Evolutionary conservation across 768 basidiomycete species (phyloP).

Genomic region (Exidia glandulosa): DNA sequence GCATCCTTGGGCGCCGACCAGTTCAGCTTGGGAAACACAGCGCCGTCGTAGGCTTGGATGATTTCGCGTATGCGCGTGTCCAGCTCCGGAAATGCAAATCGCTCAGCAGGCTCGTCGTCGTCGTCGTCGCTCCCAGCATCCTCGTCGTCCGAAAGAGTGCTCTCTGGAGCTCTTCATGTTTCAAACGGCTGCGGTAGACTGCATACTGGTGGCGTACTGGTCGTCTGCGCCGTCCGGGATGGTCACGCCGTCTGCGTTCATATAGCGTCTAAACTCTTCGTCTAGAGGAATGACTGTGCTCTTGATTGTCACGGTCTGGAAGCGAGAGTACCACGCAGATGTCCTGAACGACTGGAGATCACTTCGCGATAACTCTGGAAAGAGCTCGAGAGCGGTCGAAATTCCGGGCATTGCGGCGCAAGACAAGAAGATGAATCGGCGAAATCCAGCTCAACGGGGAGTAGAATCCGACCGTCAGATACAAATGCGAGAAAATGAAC

Average conservation of each 20-base stretch:
- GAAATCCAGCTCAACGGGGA: background rate
- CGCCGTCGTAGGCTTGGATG: constrained; percentile 52
- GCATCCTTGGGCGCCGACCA: constrained; percentile 97
- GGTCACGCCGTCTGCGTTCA: constrained; percentile 76
- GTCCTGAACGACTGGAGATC: constrained; percentile 68
- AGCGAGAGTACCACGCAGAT: constrained; percentile 74
- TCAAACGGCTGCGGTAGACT: background rate
- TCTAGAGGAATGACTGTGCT: constrained; percentile 65
- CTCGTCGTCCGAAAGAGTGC: constrained; percentile 50
- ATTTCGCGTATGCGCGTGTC: constrained; percentile 57
- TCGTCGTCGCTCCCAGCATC: constrained; percentile 29
- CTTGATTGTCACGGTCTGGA: constrained; percentile 51
- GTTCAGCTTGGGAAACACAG: constrained; percentile 92
- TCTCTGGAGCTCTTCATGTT: constrained; percentile 35
- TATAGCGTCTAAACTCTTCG: constrained; percentile 53
- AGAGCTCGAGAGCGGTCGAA: constrained; percentile 18
- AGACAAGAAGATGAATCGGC: background rate
- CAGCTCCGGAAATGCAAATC: constrained; percentile 72
- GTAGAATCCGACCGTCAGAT: too few relatives aligned
- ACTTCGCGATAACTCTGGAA: constrained; percentile 39
- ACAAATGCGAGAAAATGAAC: too few relatives aligned
- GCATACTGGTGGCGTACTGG: constrained; percentile 35
- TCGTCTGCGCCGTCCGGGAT: constrained; percentile 76
- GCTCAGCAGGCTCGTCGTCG: constrained; percentile 16
- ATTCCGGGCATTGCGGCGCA: background rate